Conservation (phyloP, 2,329 filamentous ascomycete species). For the Colletotrichum euphorbiae region DNA sequence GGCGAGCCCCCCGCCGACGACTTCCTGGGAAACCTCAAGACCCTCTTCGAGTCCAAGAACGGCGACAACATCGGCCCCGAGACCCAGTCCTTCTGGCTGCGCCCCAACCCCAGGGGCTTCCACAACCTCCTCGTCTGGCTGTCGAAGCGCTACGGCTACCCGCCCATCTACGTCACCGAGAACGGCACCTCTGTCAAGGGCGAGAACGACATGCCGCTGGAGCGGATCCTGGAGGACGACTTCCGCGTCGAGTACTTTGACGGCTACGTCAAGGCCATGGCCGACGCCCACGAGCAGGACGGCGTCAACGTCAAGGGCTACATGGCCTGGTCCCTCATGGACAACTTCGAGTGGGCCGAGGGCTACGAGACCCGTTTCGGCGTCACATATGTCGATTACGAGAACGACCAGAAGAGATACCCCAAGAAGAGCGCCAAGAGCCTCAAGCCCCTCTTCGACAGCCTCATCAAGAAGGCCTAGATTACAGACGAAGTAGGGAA, state of each 20-base stretch:
- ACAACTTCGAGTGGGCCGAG: constrained; percentile 95
- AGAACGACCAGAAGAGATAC: constrained; percentile 80
- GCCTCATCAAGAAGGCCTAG: constrained; percentile 73
- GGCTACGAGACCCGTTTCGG: constrained; percentile 90
- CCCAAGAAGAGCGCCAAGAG: constrained; percentile 86
- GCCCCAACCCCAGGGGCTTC: constrained; percentile 81
- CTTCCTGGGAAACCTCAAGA: constrained; percentile 80
- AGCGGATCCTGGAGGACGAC: constrained; percentile 81
- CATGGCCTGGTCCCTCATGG: constrained; percentile 89
- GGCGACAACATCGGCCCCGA: constrained; percentile 82
- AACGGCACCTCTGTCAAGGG: constrained; percentile 88
- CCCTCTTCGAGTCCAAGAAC: constrained; percentile 75
- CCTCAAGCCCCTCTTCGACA: constrained; percentile 77
- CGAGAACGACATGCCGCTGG: constrained; percentile 79
- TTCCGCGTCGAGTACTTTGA: constrained; percentile 85
- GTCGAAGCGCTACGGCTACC: constrained; percentile 78
- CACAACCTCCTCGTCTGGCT: constrained; percentile 82
- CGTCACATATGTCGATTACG: constrained; percentile 85
- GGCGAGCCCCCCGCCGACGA: constrained; percentile 72
- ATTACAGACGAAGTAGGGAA: too few relatives aligned
- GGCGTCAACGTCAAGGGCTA: constrained; percentile 85
- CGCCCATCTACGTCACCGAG: constrained; percentile 88
- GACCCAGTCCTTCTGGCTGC: constrained; percentile 85
- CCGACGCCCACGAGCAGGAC: constrained; percentile 76
- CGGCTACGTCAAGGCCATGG: constrained; percentile 81